Evolutionary conservation across 768 basidiomycete species (phyloP).

Genomic region (Lyophyllum decastes): DNA sequence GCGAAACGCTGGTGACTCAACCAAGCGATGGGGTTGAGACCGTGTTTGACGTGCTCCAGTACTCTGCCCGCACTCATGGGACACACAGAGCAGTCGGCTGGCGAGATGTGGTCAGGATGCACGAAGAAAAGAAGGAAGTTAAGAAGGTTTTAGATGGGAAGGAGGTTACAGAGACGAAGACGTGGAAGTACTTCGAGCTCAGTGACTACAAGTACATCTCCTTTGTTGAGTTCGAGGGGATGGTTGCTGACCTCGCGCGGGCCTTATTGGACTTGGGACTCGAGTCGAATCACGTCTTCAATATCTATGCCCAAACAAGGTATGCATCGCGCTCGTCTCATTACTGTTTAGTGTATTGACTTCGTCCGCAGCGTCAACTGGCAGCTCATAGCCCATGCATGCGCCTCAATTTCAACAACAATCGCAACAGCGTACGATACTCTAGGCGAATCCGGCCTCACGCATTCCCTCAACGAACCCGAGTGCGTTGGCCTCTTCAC

Average conservation of each 20-base stretch:
- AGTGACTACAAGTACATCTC: constrained; percentile 84
- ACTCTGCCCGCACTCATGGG: constrained; percentile 75
- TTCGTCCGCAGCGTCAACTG: constrained; percentile 65
- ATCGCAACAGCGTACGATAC: constrained; percentile 98
- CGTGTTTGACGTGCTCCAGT: constrained; percentile 74
- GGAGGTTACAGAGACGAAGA: constrained; percentile 85
- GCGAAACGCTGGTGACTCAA: constrained; percentile 58
- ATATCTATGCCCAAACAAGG: constrained; percentile 90
- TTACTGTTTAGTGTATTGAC: constrained; percentile 2
- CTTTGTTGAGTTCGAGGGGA: constrained; percentile 70
- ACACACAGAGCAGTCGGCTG: constrained; percentile 65
- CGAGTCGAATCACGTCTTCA: constrained; percentile 74
- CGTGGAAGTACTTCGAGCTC: constrained; percentile 93
- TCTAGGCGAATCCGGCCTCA: constrained; percentile 85
- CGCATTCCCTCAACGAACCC: constrained; percentile 86
- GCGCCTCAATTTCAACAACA: constrained; percentile 71
- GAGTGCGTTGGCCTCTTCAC: constrained; percentile 85
- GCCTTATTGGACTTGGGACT: constrained; percentile 76
- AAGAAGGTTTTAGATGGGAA: constrained; percentile 83
- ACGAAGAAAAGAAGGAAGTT: constrained; percentile 90
- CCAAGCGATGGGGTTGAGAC: constrained; percentile 80
- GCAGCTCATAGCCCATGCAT: constrained; percentile 87
- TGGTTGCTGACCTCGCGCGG: constrained; percentile 63
- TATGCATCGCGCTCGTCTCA: constrained; percentile 26
- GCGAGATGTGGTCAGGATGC: constrained; percentile 66